Evolutionary conservation across 2,329 filamentous ascomycete species (phyloP), one percentile per base, ranked within the genome.

Genomic region (Colletotrichum eleusines): DNA sequence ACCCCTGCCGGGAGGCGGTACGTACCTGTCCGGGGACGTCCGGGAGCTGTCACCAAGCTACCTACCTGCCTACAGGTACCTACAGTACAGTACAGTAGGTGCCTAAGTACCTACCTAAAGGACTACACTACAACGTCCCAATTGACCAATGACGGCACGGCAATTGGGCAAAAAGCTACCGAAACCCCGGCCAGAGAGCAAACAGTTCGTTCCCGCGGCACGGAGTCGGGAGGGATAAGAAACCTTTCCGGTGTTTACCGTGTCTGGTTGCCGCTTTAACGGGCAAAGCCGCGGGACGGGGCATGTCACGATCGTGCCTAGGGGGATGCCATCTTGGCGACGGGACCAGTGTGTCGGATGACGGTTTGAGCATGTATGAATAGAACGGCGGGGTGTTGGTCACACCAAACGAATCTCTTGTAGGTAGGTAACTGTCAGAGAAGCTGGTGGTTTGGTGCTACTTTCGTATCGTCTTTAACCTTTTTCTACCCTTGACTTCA

Each of bases 61-160:
- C n/a, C n/a, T n/a, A n/a, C n/a, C n/a, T n/a, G n/a, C n/a, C n/a
- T n/a, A n/a, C n/a, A n/a, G n/a, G n/a, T n/a, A n/a, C n/a, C n/a
- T n/a, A n/a, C n/a, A n/a, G n/a, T n/a, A n/a, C n/a, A n/a, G n/a
- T n/a, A n/a, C n/a, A n/a, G n/a, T n/a, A n/a, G n/a, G n/a, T n/a
- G n/a, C n/a, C n/a, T n/a, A n/a, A n/a, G n/a, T n/a, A n/a, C n/a
- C n/a, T n/a, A n/a, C n/a, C n/a, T n/a, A n/a, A n/a, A n/a, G n/a
- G n/a, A n/a, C n/a, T n/a, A n/a, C n/a, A n/a, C n/a, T n/a, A n/a
- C n/a, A n/a, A 9, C 35, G 50, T 14, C 2, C 4, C 58, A 31
- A 67, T 71, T 71, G 68, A 5, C 68, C 68, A 71, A 71, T 71
- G 58, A 33, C 16, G 46, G 26, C 38, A 53, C 53, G 51, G 33